Conservation (phyloP, 192 early-diverging fungal species). For the Irineochytrium annulatum region DNA sequence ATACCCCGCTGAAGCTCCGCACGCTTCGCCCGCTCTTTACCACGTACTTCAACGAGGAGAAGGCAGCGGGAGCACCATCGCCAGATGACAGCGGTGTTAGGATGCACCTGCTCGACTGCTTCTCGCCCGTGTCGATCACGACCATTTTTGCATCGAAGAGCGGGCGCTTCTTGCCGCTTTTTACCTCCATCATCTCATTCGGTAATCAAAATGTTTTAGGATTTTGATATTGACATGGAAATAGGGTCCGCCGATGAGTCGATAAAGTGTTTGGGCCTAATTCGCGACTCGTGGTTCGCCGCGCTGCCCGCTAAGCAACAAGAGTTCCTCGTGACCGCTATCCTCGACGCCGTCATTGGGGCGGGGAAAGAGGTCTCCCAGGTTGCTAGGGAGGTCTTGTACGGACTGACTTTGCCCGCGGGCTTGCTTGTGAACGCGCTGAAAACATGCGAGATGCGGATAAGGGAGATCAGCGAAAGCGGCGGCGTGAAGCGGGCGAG, state of each 20-base stretch:
- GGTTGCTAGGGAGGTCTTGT: too few species aligned
- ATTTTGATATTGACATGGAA: slow-evolving; percentile 28
- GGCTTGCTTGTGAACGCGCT: too few species aligned
- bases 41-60: slow-evolving; percentile 32
- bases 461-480: too few species aligned
- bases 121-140: slow-evolving; percentile 38
- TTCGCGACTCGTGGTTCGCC: slow-evolving; percentile 4
- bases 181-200: slow-evolving; percentile 24
- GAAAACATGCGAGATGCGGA: too few species aligned
- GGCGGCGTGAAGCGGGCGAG: too few species aligned
- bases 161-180: slow-evolving; percentile 43
- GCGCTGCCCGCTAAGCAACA: background rate
- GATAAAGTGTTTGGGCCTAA: background rate
- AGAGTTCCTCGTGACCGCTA: background rate
- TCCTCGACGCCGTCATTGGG: too few species aligned
- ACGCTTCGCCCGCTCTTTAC: slow-evolving; percentile 60
- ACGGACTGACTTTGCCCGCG: too few species aligned
- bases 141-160: slow-evolving; percentile 45
- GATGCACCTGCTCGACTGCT: slow-evolving; percentile 48
- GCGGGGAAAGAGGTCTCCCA: too few species aligned
- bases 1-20: slow-evolving; percentile 56
- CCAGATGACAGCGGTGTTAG: slow-evolving; percentile 24
- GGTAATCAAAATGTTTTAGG: slow-evolving; percentile 38
- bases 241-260: slow-evolving; percentile 8
- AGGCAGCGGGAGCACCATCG: slow-evolving; percentile 12